Base-by-base conservation (phyloP, 441 rosid species). In the Manihot esculenta region DNA sequence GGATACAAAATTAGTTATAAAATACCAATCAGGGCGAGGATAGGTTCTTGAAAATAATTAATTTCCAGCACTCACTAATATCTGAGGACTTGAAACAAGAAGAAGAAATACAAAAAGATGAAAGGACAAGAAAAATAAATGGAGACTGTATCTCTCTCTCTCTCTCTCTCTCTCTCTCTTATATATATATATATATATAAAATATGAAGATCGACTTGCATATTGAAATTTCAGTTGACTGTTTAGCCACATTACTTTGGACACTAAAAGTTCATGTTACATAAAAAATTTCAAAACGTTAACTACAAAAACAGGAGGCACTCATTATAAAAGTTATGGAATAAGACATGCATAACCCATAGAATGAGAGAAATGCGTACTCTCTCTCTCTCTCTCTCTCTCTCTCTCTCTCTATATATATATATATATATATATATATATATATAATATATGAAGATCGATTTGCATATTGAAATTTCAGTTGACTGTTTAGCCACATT, bases 331-430 rank as follows among this genome's bases (percentile, higher is more conserved):
- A 69, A 65, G 20, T 30, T 17, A 11, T 5, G 3, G 11, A 58
- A 11, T 15, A 57, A 47, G 18, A 70, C 6, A 44, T 14, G 44
- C n/a, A 66, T 26, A 51, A 47, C 20, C 3, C 21, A 11, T 3
- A 0, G 30, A 59, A 50, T 45, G 48, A 8, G 53, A n/a, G 65
- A 55, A 54, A 54, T 62, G 83, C 97, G 89, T 79, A 92, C 99
- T n/a, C n/a, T n/a, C n/a, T n/a, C n/a, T n/a, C n/a, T n/a, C n/a
- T n/a, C n/a, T n/a, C n/a, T n/a, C n/a, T n/a, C n/a, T n/a, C n/a
- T n/a, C n/a, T n/a, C n/a, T n/a, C n/a, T n/a, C n/a, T n/a, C n/a
- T n/a, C 35, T 30, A 30, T 30, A 30, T 30, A 30, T 30, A 30
- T 30, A 30, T 30, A 30, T 30, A 30, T 30, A 30, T 30, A 30